phyloP scores from a whole-genome alignment of 1,139 yeast genomes.

The Saccharomycopsis hybrid region DNA sequence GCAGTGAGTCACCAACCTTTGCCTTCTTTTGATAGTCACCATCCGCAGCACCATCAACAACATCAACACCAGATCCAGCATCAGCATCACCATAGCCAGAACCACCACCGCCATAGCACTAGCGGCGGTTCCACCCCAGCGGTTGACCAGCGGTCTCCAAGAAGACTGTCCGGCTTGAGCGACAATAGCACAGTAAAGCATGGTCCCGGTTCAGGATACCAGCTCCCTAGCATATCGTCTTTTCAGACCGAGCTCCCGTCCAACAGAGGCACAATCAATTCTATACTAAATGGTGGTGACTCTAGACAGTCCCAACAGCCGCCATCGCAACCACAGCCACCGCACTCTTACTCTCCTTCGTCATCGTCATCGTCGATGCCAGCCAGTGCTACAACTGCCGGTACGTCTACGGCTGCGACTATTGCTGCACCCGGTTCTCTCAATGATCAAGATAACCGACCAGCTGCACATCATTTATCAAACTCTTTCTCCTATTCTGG shows the following conservation, averaged over 20 bases:
- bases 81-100: not conserved
- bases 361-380: not conserved
- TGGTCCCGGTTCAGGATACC: too few relatives aligned
- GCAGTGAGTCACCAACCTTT: too few relatives aligned
- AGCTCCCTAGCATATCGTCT: slow-evolving; percentile 15
- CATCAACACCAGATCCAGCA: not conserved
- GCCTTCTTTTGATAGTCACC: not conserved
- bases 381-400: not conserved
- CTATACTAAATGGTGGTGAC: slow-evolving; percentile 4
- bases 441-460: too few relatives aligned
- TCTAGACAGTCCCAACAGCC: not conserved
- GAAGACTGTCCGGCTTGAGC: too few relatives aligned
- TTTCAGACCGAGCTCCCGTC: not conserved
- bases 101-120: not conserved
- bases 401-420: not conserved
- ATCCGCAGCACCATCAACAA: slow-evolving; percentile 1
- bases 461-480: too few relatives aligned
- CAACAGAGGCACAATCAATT: slow-evolving; percentile 1
- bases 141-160: too few relatives aligned
- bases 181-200: too few relatives aligned
- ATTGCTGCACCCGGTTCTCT: not conserved
- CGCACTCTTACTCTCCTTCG: not conserved
- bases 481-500: too few relatives aligned
- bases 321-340: too few relatives aligned
- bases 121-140: too few relatives aligned